Conservation (phyloP, 768 basidiomycete species). For the Suillus subluteus region DNA sequence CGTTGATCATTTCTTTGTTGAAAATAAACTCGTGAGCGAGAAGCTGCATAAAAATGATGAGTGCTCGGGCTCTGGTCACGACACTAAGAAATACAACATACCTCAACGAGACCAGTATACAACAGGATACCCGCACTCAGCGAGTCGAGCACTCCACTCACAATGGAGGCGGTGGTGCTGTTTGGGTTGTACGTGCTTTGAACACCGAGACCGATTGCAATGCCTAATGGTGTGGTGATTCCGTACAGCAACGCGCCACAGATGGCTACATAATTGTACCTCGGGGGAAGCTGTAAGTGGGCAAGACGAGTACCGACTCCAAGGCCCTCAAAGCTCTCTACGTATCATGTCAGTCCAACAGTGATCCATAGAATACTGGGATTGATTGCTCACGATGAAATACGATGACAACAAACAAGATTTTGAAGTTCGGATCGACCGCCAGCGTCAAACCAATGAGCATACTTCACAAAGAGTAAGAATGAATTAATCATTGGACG, state of each 20-base stretch:
- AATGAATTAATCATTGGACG: neutral
- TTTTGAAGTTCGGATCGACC: slow-evolving; percentile 79
- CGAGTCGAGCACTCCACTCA: slow-evolving; percentile 85
- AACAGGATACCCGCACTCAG: slow-evolving; percentile 86
- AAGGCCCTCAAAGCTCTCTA: slow-evolving; percentile 93
- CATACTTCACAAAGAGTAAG: slow-evolving; percentile 46
- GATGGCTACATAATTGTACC: slow-evolving; percentile 60
- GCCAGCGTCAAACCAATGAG: slow-evolving; percentile 91
- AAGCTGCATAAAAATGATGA: slow-evolving; percentile 47
- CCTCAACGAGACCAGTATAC: slow-evolving; percentile 88
- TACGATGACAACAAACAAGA: slow-evolving; percentile 87
- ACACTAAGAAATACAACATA: slow-evolving; percentile 30
- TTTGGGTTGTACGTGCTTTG: slow-evolving; percentile 81
- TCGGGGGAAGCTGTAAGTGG: slow-evolving; percentile 60
- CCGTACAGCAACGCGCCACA: slow-evolving; percentile 69
- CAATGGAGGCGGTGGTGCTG: slow-evolving; percentile 74
- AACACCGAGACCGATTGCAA: slow-evolving; percentile 82
- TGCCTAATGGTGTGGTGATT: slow-evolving; percentile 83
- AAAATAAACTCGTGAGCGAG: slow-evolving; percentile 96
- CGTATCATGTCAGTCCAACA: slow-evolving; percentile 8
- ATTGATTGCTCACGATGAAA: slow-evolving; percentile 80
- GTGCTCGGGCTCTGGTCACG: neutral
- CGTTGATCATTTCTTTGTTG: slow-evolving; percentile 82
- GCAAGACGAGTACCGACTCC: slow-evolving; percentile 92
- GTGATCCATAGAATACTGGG: neutral